These are phyloP conservation scores for Uronychia binucleata DNA, from an alignment of 73 alveolate species.

Conservation along the genomic window DNA sequence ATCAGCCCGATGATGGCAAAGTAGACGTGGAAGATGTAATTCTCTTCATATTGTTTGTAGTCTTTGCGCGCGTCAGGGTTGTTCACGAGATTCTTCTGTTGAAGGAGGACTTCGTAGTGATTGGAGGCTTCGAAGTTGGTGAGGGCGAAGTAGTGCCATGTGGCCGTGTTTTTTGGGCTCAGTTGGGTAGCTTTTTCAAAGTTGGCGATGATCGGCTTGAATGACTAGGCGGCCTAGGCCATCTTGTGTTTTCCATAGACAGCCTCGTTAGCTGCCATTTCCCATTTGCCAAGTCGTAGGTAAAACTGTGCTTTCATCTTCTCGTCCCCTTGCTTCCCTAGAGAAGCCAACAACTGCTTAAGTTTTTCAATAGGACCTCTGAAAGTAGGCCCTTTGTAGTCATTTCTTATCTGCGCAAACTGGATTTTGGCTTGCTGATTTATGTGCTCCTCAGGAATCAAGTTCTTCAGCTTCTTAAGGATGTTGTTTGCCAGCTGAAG, in stretches of 20 bases:
- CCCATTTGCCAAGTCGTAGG: slow-evolving; percentile 87
- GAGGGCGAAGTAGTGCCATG: slow-evolving; percentile 93
- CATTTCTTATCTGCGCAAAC: slow-evolving; percentile 59
- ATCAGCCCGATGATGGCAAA: slow-evolving; percentile 95
- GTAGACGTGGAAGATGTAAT: slow-evolving; percentile 70
- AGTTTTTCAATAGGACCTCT: slow-evolving; percentile 65
- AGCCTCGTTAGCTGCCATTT: slow-evolving; percentile 47
- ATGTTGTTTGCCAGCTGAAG: slow-evolving; percentile 36
- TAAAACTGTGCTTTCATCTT: slow-evolving; percentile 68
- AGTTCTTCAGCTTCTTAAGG: slow-evolving; percentile 37
- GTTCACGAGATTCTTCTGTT: slow-evolving; percentile 20
- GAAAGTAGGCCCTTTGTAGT: slow-evolving; percentile 53
- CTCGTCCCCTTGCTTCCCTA: slow-evolving; percentile 26
- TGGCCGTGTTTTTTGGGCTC: slow-evolving; percentile 73
- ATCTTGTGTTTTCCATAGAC: slow-evolving; percentile 35
- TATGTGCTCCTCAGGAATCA: slow-evolving; percentile 17
- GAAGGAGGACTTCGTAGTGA: slow-evolving; percentile 6
- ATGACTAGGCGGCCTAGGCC: slow-evolving; percentile 53
- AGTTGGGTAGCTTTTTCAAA: slow-evolving; percentile 78
- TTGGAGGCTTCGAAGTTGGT: slow-evolving; percentile 77
- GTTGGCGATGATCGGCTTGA: slow-evolving; percentile 67
- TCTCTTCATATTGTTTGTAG: slow-evolving; percentile 20
- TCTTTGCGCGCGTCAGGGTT: slow-evolving; percentile 42
- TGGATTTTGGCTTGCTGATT: slow-evolving; percentile 51
- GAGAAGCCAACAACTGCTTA: slow-evolving; percentile 44